These are phyloP conservation scores for Amesomyces nigricolor DNA, from an alignment of 2,329 filamentous ascomycete species.

Conservation along the genomic window DNA sequence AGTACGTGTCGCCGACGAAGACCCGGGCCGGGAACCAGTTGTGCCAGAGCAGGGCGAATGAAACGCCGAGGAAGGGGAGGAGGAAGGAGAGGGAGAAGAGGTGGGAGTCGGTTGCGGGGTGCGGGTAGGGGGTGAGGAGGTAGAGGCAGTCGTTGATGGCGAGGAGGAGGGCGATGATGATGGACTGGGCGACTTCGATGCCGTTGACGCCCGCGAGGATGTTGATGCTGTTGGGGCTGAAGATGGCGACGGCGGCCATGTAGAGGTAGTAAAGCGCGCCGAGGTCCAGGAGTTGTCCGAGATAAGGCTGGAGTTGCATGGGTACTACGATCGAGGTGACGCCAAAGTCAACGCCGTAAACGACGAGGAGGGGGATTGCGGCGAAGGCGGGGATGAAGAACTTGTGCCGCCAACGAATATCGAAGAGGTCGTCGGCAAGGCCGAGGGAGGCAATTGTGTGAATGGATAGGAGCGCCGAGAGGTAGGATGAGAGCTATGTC, in stretches of 20 bases:
- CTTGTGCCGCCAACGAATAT: conserved; percentile 98
- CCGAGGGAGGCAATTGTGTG: conserved; percentile 88
- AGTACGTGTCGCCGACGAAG: conserved; percentile 98
- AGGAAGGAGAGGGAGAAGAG: conserved; percentile 94
- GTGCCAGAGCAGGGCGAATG: conserved; percentile 75
- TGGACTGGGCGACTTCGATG: conserved; percentile 89
- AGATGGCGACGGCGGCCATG: conserved; percentile 95
- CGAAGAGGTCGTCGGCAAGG: conserved; percentile 92
- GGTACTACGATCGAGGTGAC: conserved; percentile 94
- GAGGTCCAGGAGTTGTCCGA: conserved; percentile 80
- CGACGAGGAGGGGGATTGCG: conserved; percentile 84
- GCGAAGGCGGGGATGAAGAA: conserved; percentile 95
- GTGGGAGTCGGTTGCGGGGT: conserved; percentile 92
- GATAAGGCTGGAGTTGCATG: conserved; percentile 72
- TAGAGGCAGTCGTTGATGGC: conserved; percentile 85
- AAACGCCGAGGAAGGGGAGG: conserved; percentile 90
- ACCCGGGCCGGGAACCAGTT: conserved; percentile 96
- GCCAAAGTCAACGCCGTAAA: conserved; percentile 98
- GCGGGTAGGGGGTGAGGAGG: conserved; percentile 74
- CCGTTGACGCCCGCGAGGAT: conserved; percentile 99
- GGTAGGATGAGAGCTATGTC: conserved; percentile 80
- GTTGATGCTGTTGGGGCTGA: conserved; percentile 98
- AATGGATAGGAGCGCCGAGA: conserved; percentile 88
- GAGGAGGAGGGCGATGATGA: conserved; percentile 81
- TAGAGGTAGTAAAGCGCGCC: conserved; percentile 85